Evolutionary conservation across 2,329 filamentous ascomycete species (phyloP).

Genomic region (Didymellaceae sp.): DNA sequence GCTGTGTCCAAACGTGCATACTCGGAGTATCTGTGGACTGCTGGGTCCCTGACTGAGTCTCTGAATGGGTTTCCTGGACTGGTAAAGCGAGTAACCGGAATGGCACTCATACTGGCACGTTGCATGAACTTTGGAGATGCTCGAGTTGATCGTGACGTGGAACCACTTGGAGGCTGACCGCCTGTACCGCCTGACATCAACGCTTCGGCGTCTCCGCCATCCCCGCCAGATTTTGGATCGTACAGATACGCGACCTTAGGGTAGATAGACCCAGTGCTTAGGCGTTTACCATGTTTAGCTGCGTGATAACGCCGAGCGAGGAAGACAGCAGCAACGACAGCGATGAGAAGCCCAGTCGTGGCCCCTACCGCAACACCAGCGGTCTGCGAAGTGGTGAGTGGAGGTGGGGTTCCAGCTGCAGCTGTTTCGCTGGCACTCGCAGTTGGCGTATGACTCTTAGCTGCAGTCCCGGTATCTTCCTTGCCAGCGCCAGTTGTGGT

Average conservation of each 20-base stretch:
- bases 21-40: slow-evolving; percentile 13
- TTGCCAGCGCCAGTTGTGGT: neutral
- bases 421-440: slow-evolving; percentile 19
- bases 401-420: slow-evolving; percentile 21
- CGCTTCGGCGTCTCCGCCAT: slow-evolving; percentile 27
- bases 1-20: slow-evolving; percentile 14
- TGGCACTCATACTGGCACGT: slow-evolving; percentile 5
- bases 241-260: slow-evolving; percentile 45
- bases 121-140: neutral
- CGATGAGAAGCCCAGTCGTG: slow-evolving; percentile 42
- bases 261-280: slow-evolving; percentile 36
- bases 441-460: slow-evolving; percentile 15
- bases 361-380: slow-evolving; percentile 46
- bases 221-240: slow-evolving; percentile 33
- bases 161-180: slow-evolving; percentile 5
- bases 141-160: neutral
- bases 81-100: slow-evolving; percentile 14
- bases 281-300: slow-evolving; percentile 28
- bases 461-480: neutral
- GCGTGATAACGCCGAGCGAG: slow-evolving; percentile 41
- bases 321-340: slow-evolving; percentile 42
- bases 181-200: slow-evolving; percentile 33
- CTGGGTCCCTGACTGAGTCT: slow-evolving; percentile 13
- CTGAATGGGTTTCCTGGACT: slow-evolving; percentile 21
- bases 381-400: slow-evolving; percentile 39